Evolutionary conservation across 2,329 filamentous ascomycete species (phyloP).

Genomic region (Diaporthe longicolla): DNA sequence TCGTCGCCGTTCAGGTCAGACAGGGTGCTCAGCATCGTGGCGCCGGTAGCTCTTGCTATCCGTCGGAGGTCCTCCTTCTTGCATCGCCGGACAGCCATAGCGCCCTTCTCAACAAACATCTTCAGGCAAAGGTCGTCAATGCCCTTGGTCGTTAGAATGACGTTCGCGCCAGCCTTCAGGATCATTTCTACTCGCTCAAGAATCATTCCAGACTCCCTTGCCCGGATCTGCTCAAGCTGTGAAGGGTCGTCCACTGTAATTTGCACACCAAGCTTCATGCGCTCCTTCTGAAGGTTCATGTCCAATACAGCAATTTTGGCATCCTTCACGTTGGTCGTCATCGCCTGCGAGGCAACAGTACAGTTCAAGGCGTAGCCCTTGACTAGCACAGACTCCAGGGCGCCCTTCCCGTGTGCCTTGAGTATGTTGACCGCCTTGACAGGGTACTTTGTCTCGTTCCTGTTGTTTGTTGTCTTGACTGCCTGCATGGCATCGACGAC

Average conservation of each 20-base stretch:
- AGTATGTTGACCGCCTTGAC: conserved; percentile 99
- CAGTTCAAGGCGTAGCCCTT: conserved; percentile 99
- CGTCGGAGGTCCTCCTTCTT: conserved; percentile 98
- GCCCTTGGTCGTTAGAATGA: conserved; percentile 96
- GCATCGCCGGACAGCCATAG: conserved; percentile 95
- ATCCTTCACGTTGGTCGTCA: conserved; percentile 92
- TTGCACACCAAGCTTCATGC: conserved; percentile 99
- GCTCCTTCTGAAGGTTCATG: conserved; percentile 98
- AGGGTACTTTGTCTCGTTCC: conserved; percentile 93
- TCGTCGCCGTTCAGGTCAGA: conserved; percentile 98
- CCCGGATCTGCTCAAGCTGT: conserved; percentile 96
- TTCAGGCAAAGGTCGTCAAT: conserved; percentile 98
- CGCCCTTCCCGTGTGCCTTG: conserved; percentile 96
- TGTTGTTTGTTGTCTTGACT: conserved; percentile 93
- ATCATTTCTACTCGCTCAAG: conserved; percentile 97
- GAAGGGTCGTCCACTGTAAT: conserved; percentile 98
- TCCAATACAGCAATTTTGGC: conserved; percentile 97
- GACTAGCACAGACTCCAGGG: conserved; percentile 88
- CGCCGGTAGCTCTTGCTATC: conserved; percentile 96
- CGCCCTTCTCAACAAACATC: conserved; percentile 92
- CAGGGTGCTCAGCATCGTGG: conserved; percentile 90
- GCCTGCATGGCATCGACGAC: conserved; percentile 96
- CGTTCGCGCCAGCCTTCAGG: conserved; percentile 95
- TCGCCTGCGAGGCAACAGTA: conserved; percentile 97
- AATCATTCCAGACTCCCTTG: conserved; percentile 92